Evolutionary conservation across 192 early-diverging fungal genomes (phyloP).

Genomic region (Endogone sp.): DNA sequence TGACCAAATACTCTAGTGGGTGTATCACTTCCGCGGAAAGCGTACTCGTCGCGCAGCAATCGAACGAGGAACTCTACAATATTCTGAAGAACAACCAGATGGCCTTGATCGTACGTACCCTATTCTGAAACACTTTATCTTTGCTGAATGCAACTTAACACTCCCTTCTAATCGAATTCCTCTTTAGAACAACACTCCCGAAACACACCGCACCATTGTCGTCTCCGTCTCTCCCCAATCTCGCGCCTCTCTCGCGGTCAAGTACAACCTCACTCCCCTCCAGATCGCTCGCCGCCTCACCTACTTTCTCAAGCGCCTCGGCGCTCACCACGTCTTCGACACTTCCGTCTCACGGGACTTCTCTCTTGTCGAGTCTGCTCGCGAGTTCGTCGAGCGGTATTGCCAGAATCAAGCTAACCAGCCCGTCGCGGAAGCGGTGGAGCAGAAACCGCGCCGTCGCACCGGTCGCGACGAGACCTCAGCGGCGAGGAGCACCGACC

Average conservation of each 20-base stretch:
- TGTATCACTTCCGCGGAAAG: conserved; percentile 98
- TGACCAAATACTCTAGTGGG: conserved; percentile 58
- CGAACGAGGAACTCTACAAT: conserved; percentile 81
- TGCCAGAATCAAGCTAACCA: conserved; percentile 18
- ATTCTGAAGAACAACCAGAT: conserved; percentile 57
- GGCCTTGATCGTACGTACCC: conserved; percentile 26
- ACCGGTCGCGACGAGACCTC: conserved; percentile 4
- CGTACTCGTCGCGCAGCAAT: conserved; percentile 89
- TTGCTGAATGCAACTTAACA: neutral
- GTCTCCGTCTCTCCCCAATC: conserved; percentile 91
- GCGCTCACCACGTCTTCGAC: conserved; percentile 86
- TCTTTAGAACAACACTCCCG: conserved; percentile 15
- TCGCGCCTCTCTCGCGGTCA: conserved; percentile 84
- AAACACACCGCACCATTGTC: conserved; percentile 57
- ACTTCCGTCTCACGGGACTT: conserved; percentile 88
- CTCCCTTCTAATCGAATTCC: neutral
- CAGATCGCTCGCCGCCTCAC: conserved; percentile 59
- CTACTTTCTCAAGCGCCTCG: conserved; percentile 74
- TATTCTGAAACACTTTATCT: neutral
- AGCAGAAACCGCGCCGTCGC: neutral
- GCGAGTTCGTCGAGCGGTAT: conserved; percentile 86
- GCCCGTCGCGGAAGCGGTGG: neutral
- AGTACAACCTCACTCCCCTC: conserved; percentile 67
- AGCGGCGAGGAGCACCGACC: neutral
- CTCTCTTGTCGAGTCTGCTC: conserved; percentile 73